phyloP scores from a whole-genome alignment of 2,329 filamentous ascomycete species.

The Rutstroemia sp. region DNA sequence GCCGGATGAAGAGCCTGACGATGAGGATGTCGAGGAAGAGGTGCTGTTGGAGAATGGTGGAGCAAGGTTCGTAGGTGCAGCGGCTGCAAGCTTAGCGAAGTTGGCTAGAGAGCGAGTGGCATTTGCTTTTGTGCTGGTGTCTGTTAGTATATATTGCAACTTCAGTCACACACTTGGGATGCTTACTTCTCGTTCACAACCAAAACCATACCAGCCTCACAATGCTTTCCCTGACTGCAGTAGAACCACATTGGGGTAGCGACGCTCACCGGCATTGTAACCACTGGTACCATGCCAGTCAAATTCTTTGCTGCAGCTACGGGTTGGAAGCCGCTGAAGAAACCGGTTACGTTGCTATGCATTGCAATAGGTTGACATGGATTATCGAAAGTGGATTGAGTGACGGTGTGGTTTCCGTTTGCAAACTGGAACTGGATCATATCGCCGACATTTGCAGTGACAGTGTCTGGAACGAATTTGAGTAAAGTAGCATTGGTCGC shows the following conservation, averaged over 20 bases:
- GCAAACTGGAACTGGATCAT: conserved; percentile 63
- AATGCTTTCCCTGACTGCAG: conserved; percentile 69
- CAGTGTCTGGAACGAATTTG: conserved; percentile 57
- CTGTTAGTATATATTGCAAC: conserved; percentile 6
- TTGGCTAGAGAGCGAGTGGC: conserved; percentile 41
- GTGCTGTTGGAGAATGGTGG: conserved; percentile 21
- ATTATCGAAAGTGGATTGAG: conserved; percentile 66
- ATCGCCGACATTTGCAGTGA: conserved; percentile 55
- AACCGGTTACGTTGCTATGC: conserved; percentile 43
- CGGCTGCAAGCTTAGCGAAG: conserved; percentile 30
- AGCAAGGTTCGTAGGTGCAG: conserved; percentile 34
- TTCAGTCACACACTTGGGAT: background rate
- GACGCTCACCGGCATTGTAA: conserved; percentile 62
- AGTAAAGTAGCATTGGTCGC: conserved; percentile 34
- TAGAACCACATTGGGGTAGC: conserved; percentile 71
- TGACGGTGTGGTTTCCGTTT: conserved; percentile 68
- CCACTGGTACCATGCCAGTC: conserved; percentile 51
- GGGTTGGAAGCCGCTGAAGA: conserved; percentile 63
- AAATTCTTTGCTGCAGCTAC: conserved; percentile 45
- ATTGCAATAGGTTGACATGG: conserved; percentile 56
- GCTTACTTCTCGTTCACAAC: conserved; percentile 47
- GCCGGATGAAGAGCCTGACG: background rate
- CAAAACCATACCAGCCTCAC: conserved; percentile 41
- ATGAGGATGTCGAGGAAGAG: conserved; percentile 1
- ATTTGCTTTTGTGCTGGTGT: conserved; percentile 36